A percentile compares a stretch with the other conserved stretches of the same genome.
These are phyloP conservation scores for Phaeolepiota aurea DNA, from an alignment of 768 basidiomycete species.

Conservation along the genomic window DNA sequence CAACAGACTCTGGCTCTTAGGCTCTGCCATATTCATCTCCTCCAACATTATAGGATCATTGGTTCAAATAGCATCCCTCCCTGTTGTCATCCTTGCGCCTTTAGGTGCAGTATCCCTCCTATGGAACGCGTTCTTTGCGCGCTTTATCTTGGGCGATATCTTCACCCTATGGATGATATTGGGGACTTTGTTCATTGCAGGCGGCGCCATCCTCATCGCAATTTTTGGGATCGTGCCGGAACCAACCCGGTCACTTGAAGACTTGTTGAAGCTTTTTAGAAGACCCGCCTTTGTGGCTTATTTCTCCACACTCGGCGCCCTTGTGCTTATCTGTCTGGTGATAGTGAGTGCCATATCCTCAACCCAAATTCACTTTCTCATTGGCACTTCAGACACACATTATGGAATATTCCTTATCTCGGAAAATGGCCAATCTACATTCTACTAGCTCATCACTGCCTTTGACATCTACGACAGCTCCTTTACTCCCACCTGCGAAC, in stretches of 20 bases:
- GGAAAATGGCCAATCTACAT: slow-evolving; percentile 18
- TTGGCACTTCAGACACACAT: slow-evolving; percentile 83
- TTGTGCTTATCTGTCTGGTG: slow-evolving; percentile 50
- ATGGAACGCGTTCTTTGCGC: slow-evolving; percentile 92
- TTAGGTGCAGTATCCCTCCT: slow-evolving; percentile 88
- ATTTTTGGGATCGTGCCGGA: slow-evolving; percentile 90
- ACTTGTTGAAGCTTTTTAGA: slow-evolving; percentile 68
- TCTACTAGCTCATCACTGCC: slow-evolving; percentile 16
- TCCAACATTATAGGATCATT: slow-evolving; percentile 85
- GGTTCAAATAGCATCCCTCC: slow-evolving; percentile 89
- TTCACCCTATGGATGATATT: slow-evolving; percentile 80
- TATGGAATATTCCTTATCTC: slow-evolving; percentile 53
- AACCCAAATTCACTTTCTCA: too few relatives aligned
- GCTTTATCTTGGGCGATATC: slow-evolving; percentile 73
- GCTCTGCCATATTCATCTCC: slow-evolving; percentile 79
- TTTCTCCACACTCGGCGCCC: slow-evolving; percentile 62
- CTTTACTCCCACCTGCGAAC: slow-evolving; percentile 27
- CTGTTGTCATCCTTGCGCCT: slow-evolving; percentile 91
- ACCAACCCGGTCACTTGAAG: slow-evolving; percentile 77
- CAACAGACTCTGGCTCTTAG: slow-evolving; percentile 74
- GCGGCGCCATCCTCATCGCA: slow-evolving; percentile 83
- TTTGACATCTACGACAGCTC: slow-evolving; percentile 21
- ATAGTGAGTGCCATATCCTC: slow-evolving; percentile 38
- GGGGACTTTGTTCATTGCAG: slow-evolving; percentile 83
- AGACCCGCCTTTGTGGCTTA: slow-evolving; percentile 75